A percentile compares a stretch with the other conserved stretches of the same genome.
Evolutionary conservation across 495 filamentous ascomycete genomes (phyloP).

Genomic region (Penicillium cosmopolitanum): DNA sequence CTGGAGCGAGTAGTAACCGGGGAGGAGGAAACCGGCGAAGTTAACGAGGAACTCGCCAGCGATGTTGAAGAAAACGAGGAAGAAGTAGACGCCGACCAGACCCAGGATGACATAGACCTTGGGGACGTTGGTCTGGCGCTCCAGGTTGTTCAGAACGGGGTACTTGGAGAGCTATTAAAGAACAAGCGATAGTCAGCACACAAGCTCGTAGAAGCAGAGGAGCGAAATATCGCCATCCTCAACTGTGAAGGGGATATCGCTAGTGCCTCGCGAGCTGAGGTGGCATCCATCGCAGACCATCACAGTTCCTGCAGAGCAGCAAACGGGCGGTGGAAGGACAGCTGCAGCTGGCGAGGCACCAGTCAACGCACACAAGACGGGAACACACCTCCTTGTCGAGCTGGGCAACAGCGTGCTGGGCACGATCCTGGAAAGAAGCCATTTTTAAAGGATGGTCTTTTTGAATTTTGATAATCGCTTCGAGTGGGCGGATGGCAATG

Average conservation of each 20-base stretch:
- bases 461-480: conserved; percentile 13
- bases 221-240: neutral
- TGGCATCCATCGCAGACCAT: neutral
- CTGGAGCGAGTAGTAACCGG: conserved; percentile 92
- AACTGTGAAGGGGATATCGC: neutral
- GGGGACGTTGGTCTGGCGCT: conserved; percentile 91
- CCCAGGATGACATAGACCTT: conserved; percentile 97
- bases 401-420: conserved; percentile 84
- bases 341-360: conserved; percentile 28
- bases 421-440: conserved; percentile 86
- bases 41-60: conserved; percentile 97
- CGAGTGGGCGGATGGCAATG: conserved; percentile 17
- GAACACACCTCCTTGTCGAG: conserved; percentile 94
- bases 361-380: conserved; percentile 34
- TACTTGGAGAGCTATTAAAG: conserved; percentile 87
- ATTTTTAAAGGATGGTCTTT: conserved; percentile 39
- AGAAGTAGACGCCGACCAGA: conserved; percentile 85
- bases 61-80: conserved; percentile 99
- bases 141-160: conserved; percentile 90
- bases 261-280: conserved; percentile 1
- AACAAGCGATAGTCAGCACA: conserved; percentile 9
- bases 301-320: conserved; percentile 19
- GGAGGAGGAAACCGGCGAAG: conserved; percentile 89
- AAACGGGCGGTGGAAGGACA: conserved; percentile 20
- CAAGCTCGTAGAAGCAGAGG: neutral